A percentile compares a stretch with the other conserved stretches of the same genome.
Evolutionary conservation across 2,329 filamentous ascomycete genomes (phyloP).

Genomic region (Aspergillus viridinutans): DNA sequence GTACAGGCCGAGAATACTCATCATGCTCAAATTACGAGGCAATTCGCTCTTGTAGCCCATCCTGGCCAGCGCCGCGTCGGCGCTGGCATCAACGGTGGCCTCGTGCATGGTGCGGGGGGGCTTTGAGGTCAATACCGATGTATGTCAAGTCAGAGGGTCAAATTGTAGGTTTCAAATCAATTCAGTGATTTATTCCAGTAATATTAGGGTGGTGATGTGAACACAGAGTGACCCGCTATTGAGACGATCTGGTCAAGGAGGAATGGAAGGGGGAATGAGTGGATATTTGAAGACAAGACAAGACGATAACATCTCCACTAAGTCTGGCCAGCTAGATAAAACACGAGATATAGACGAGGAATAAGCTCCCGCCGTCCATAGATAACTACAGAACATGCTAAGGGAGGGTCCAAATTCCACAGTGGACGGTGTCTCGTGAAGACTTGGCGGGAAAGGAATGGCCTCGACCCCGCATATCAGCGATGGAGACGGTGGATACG

Average conservation of each 20-base stretch:
- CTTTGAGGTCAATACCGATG: background rate
- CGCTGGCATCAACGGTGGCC: slow-evolving; percentile 33
- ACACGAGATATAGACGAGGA: background rate
- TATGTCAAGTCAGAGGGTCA: background rate
- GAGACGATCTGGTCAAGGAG: background rate
- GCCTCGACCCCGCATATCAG: background rate
- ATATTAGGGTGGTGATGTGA: background rate
- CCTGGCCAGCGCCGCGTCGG: slow-evolving; percentile 58
- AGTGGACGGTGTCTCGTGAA: background rate
- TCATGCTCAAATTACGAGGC: slow-evolving; percentile 63
- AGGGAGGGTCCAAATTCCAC: too few relatives aligned
- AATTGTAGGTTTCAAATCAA: background rate
- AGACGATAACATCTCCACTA: background rate
- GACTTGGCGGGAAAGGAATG: background rate
- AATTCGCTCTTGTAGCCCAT: slow-evolving; percentile 67
- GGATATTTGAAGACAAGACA: background rate
- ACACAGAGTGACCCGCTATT: background rate
- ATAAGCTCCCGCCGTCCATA: background rate
- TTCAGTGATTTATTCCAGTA: background rate
- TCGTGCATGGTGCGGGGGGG: slow-evolving; percentile 10
- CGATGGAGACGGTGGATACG: background rate
- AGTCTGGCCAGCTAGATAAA: background rate
- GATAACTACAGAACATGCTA: background rate
- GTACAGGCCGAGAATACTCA: slow-evolving; percentile 62
- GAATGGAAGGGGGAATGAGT: background rate